Conservation (phyloP, 2,329 filamentous ascomycete species). For the Didymella pinodella region DNA sequence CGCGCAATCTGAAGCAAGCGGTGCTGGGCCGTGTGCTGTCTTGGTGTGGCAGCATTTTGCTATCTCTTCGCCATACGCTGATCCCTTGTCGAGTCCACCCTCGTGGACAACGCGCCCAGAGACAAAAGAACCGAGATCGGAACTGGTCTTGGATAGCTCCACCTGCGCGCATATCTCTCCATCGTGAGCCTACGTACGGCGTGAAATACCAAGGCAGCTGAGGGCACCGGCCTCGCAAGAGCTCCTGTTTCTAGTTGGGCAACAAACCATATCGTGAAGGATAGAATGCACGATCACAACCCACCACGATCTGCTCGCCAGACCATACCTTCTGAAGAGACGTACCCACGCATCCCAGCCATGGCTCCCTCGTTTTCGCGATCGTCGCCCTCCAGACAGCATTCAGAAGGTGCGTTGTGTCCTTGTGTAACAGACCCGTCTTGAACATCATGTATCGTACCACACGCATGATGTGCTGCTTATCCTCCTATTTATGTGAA, state of each 20-base stretch:
- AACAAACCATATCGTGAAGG: neutral
- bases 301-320: slow-evolving; percentile 35
- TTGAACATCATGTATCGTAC: neutral
- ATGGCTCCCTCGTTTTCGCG: slow-evolving; percentile 35
- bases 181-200: slow-evolving; percentile 25
- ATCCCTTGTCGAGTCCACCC: slow-evolving; percentile 4
- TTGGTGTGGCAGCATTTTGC: slow-evolving; percentile 3
- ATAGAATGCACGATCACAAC: slow-evolving; percentile 41
- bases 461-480: neutral
- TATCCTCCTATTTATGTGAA: neutral
- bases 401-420: slow-evolving; percentile 39
- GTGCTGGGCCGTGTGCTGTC: slow-evolving; percentile 6
- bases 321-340: slow-evolving; percentile 27
- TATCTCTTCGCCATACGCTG: slow-evolving; percentile 7
- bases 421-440: neutral
- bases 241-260: slow-evolving; percentile 3
- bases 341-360: slow-evolving; percentile 24
- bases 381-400: slow-evolving; percentile 33
- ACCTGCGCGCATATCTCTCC: slow-evolving; percentile 41
- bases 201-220: slow-evolving; percentile 17
- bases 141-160: slow-evolving; percentile 33
- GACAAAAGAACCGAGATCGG: slow-evolving; percentile 34
- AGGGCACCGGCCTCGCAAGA: slow-evolving; percentile 25
- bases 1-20: slow-evolving; percentile 9
- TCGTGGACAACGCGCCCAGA: slow-evolving; percentile 15